phyloP scores from a whole-genome alignment of 83 land plant species.

The Picea engelmannii region DNA sequence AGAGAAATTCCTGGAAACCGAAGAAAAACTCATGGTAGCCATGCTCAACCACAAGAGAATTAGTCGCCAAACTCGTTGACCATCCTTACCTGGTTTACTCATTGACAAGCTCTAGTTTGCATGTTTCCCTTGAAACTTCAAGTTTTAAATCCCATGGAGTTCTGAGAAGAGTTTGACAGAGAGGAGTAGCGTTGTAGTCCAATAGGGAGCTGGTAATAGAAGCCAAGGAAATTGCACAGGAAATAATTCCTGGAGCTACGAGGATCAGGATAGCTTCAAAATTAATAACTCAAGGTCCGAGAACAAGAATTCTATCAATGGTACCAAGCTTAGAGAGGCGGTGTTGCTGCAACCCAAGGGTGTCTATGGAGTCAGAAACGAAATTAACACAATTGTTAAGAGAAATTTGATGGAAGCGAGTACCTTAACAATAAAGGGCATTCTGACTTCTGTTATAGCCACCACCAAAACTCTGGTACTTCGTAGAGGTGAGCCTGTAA shows the following conservation, averaged over 20 bases:
- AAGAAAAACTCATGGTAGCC: too few species aligned
- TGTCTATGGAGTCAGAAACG: background rate
- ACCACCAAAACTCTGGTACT: background rate
- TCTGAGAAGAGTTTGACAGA: too few species aligned
- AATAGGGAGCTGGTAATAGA: too few species aligned
- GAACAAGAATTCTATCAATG: conserved; percentile 5
- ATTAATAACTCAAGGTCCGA: background rate
- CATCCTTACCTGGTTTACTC: too few species aligned
- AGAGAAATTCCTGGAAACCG: too few species aligned
- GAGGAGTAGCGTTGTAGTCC: too few species aligned
- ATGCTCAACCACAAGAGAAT: too few species aligned
- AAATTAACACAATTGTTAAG: background rate
- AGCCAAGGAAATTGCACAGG: too few species aligned
- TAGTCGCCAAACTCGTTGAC: too few species aligned
- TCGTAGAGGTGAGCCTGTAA: background rate
- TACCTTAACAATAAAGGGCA: background rate
- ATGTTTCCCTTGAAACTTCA: too few species aligned
- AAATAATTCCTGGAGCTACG: background rate
- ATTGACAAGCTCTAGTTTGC: too few species aligned
- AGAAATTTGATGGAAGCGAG: background rate
- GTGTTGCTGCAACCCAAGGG: background rate
- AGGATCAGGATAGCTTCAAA: background rate
- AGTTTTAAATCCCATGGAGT: too few species aligned
- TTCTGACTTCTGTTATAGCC: background rate
- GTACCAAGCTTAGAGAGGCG: background rate